These are phyloP conservation scores for Lunasporangiospora selenospora DNA, from an alignment of 192 early-diverging fungal species.

Conservation along the genomic window DNA sequence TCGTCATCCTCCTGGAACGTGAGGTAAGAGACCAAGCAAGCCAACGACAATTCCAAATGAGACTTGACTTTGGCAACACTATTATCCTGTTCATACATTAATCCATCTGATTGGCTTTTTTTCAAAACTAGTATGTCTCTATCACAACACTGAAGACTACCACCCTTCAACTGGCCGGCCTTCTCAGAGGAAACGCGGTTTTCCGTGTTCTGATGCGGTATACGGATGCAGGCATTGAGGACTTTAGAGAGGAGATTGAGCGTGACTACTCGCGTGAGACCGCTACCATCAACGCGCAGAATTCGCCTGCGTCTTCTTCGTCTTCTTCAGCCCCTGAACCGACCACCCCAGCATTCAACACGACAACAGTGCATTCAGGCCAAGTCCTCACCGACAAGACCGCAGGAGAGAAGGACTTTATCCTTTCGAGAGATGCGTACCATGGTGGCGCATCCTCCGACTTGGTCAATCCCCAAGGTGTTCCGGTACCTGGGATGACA, in stretches of 20 bases:
- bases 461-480: conserved; percentile 4
- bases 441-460: conserved; percentile 6
- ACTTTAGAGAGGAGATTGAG: conserved; percentile 56
- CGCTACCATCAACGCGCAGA: not conserved
- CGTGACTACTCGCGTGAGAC: conserved; percentile 5
- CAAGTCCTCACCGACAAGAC: conserved; percentile 25
- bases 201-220: conserved; percentile 74
- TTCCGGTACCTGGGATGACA: conserved; percentile 12
- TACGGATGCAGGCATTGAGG: conserved; percentile 54
- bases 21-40: conserved; percentile 55
- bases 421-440: conserved; percentile 13
- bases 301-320: not conserved
- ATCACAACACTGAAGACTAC: conserved; percentile 68
- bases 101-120: not conserved
- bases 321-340: not conserved
- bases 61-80: not conserved
- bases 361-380: not conserved
- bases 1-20: conserved; percentile 67
- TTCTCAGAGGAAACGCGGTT: conserved; percentile 70
- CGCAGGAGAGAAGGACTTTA: conserved; percentile 18
- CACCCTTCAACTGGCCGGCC: conserved; percentile 71
- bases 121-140: conserved; percentile 56
- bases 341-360: not conserved
- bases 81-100: not conserved
- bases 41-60: not conserved